Evolutionary conservation across 2,329 filamentous ascomycete species (phyloP).

Genomic region (Neopestalotiopsis clavispora): DNA sequence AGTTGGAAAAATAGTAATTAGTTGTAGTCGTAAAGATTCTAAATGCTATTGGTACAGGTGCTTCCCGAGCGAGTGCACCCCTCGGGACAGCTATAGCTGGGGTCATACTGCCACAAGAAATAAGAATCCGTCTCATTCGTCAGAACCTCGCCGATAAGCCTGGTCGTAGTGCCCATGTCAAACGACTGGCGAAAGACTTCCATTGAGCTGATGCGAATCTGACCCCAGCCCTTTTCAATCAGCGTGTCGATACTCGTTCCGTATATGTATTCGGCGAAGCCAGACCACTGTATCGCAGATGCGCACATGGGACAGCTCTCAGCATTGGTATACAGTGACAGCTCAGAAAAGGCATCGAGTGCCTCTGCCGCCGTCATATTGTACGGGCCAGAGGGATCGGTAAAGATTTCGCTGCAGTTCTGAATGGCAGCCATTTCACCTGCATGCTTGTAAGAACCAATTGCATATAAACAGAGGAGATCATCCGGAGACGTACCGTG

Average conservation of each 20-base stretch:
- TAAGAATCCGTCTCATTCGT: slow-evolving; percentile 57
- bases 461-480: neutral
- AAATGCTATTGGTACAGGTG: neutral
- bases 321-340: slow-evolving; percentile 62
- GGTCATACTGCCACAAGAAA: slow-evolving; percentile 59
- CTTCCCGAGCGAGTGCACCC: slow-evolving; percentile 13
- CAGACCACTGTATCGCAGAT: slow-evolving; percentile 59
- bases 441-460: slow-evolving; percentile 22
- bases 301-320: slow-evolving; percentile 65
- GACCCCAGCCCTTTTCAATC: slow-evolving; percentile 52
- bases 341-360: slow-evolving; percentile 46
- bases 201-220: slow-evolving; percentile 50
- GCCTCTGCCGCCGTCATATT: slow-evolving; percentile 45
- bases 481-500: slow-evolving; percentile 44
- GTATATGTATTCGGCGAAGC: slow-evolving; percentile 60
- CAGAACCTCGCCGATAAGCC: slow-evolving; percentile 50
- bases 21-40: too few relatives aligned
- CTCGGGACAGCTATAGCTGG: slow-evolving; percentile 16
- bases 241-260: slow-evolving; percentile 54
- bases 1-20: too few relatives aligned
- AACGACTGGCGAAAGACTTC: slow-evolving; percentile 52
- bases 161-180: slow-evolving; percentile 40
- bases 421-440: slow-evolving; percentile 60
- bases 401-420: slow-evolving; percentile 56
- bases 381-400: slow-evolving; percentile 49